Conservation (phyloP, 768 basidiomycete genomes). For the Clitopilus hobsonii region DNA sequence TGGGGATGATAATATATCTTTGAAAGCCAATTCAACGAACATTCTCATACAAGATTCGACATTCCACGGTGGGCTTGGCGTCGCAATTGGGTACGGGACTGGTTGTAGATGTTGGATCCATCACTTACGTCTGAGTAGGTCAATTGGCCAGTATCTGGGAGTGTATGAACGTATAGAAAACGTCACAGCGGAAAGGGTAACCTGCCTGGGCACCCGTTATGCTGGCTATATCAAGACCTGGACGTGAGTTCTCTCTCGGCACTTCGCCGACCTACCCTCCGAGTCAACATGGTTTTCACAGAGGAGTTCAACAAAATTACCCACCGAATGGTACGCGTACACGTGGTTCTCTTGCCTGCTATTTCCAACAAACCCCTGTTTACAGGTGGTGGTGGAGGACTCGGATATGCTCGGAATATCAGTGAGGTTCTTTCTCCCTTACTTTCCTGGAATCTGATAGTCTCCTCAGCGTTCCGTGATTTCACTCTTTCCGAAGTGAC, state of each 20-base stretch:
- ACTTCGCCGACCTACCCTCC: background rate
- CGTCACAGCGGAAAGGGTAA: conserved; percentile 22
- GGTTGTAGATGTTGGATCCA: background rate
- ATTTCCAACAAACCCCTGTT: background rate
- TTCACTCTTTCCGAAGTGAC: conserved; percentile 18
- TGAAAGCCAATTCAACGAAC: conserved; percentile 37
- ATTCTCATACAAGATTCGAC: conserved; percentile 32
- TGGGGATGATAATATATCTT: conserved; percentile 34
- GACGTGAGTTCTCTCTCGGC: conserved; percentile 16
- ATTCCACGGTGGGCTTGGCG: conserved; percentile 31
- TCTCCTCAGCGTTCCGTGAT: conserved; percentile 17
- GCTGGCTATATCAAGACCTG: conserved; percentile 31
- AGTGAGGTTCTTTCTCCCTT: conserved; percentile 8
- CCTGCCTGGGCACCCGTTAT: conserved; percentile 17
- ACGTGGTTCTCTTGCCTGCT: background rate
- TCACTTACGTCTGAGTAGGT: conserved; percentile 2
- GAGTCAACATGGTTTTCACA: background rate
- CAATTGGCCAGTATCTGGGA: conserved; percentile 30
- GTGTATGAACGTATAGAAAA: conserved; percentile 23
- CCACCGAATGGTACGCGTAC: conserved; percentile 25
- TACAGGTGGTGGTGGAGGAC: conserved; percentile 27
- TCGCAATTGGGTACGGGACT: conserved; percentile 28
- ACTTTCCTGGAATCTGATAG: background rate
- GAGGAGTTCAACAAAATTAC: conserved; percentile 21
- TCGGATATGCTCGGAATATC: conserved; percentile 24